phyloP scores from a whole-genome alignment of 1,139 yeast species.

The Sugiyamaella xylanicola region DNA sequence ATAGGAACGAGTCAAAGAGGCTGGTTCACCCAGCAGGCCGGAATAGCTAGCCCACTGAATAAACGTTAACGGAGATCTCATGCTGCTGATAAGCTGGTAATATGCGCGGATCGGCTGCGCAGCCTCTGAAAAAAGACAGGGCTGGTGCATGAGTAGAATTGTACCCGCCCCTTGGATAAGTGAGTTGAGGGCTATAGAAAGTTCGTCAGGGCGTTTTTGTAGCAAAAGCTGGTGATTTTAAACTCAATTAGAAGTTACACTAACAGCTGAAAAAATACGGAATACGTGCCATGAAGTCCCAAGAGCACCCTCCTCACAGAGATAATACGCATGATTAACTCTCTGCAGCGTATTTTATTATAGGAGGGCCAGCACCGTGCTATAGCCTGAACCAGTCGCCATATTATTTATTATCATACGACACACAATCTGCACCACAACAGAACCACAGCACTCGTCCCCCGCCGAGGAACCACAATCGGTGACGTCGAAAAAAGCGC shows the following conservation, averaged over 20 bases:
- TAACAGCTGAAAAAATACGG: background rate
- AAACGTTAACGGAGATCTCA: conserved; percentile 7
- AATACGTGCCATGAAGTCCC: too few relatives aligned
- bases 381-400: background rate
- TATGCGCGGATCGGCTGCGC: conserved; percentile 3
- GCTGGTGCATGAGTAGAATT: conserved; percentile 7
- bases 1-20: background rate
- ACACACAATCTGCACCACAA: background rate
- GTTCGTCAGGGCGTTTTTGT: background rate
- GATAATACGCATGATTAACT: too few relatives aligned
- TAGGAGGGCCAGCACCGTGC: background rate
- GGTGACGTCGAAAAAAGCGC: background rate
- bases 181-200: background rate
- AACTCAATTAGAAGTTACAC: background rate
- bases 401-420: background rate
- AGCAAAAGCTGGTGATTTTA: background rate
- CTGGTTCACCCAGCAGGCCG: conserved; percentile 4
- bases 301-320: too few relatives aligned
- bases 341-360: background rate
- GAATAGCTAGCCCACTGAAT: conserved; percentile 11
- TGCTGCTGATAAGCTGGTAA: conserved; percentile 1
- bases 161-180: conserved; percentile 14
- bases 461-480: too few relatives aligned
- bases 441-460: background rate
- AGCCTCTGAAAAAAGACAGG: conserved; percentile 9